phyloP scores from a whole-genome alignment of 2,329 filamentous ascomycete genomes.

The Xylaria sp. region DNA sequence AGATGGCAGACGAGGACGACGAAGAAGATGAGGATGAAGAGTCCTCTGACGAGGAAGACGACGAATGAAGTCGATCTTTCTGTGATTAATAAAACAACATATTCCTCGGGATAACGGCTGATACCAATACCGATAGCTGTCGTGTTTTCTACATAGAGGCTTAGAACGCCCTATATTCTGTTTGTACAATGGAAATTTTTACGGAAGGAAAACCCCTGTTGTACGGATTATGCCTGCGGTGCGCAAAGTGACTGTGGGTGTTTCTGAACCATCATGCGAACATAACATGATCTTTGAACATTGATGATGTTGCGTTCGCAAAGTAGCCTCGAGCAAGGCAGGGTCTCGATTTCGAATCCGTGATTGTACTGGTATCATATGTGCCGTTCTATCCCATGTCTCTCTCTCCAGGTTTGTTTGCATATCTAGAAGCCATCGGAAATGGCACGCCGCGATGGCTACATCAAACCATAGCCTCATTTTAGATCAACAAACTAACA shows the following conservation, averaged over 20 bases:
- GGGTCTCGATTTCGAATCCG: too few relatives aligned
- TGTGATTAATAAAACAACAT: conserved; percentile 6
- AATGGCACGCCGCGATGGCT: background rate
- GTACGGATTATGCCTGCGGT: background rate
- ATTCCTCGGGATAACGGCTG: background rate
- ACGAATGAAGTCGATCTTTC: conserved; percentile 5
- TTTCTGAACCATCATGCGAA: background rate
- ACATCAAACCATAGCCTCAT: background rate
- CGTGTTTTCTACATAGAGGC: background rate
- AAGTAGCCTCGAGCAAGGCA: too few relatives aligned
- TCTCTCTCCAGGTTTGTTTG: background rate
- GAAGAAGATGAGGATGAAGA: conserved; percentile 34
- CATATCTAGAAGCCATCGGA: background rate
- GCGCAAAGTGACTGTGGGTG: background rate
- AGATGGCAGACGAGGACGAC: conserved; percentile 33
- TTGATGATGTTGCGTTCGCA: too few relatives aligned
- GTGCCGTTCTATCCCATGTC: background rate
- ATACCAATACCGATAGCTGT: background rate
- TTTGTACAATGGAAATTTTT: background rate
- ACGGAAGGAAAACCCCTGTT: background rate
- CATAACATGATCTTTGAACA: background rate
- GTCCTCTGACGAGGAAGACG: conserved; percentile 32
- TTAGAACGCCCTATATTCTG: background rate
- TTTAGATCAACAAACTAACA: background rate
- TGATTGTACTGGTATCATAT: too few relatives aligned